These are phyloP conservation scores for Fraxinus americana DNA, from an alignment of 257 asterid species.

Conservation along the genomic window DNA sequence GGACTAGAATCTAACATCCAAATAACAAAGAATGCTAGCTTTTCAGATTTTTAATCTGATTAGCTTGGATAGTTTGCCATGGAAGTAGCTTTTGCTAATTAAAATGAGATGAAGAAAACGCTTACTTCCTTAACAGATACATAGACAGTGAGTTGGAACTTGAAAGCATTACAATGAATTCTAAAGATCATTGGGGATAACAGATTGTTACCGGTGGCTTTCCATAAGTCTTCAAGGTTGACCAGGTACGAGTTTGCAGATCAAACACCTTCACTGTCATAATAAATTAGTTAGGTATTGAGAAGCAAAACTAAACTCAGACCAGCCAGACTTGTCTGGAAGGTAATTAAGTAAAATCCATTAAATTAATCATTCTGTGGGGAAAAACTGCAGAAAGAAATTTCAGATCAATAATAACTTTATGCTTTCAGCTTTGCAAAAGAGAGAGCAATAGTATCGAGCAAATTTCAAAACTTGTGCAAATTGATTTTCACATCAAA, in stretches of 20 bases:
- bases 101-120: slow-evolving; percentile 3
- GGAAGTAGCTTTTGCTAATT: slow-evolving; percentile 11
- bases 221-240: slow-evolving; percentile 92
- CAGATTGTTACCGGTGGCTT: slow-evolving; percentile 78
- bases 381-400: background rate
- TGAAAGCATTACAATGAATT: slow-evolving; percentile 14
- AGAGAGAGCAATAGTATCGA: background rate
- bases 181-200: slow-evolving; percentile 19
- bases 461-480: slow-evolving; percentile 3
- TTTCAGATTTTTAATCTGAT: background rate
- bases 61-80: slow-evolving; percentile 10
- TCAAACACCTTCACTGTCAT: slow-evolving; percentile 88
- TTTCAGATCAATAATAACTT: slow-evolving; percentile 11
- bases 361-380: background rate
- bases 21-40: background rate
- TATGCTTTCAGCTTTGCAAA: background rate
- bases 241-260: slow-evolving; percentile 82
- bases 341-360: slow-evolving; percentile 3
- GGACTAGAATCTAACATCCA: background rate
- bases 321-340: slow-evolving; percentile 1
- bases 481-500: slow-evolving; percentile 15
- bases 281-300: slow-evolving; percentile 25
- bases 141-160: background rate
- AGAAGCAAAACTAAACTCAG: slow-evolving; percentile 16
- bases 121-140: background rate